Conservation (phyloP, 768 basidiomycete genomes). For the Albatrellus ellisii region DNA sequence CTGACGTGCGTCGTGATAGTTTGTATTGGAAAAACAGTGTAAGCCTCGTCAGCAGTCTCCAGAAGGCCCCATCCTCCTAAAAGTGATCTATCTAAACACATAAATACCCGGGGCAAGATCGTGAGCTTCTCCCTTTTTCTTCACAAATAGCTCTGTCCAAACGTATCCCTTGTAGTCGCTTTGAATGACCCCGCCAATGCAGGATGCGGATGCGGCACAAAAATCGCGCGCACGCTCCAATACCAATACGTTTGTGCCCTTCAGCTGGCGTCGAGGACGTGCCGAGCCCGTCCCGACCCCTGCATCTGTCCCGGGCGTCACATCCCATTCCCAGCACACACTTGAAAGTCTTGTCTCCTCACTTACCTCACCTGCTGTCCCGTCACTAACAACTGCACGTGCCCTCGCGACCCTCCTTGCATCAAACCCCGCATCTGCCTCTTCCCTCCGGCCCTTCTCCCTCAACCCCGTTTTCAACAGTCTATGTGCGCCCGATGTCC, state of each 20-base stretch:
- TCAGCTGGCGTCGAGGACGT: slow-evolving; percentile 24
- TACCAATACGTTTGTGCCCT: slow-evolving; percentile 28
- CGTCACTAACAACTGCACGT: slow-evolving; percentile 52
- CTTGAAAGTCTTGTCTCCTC: slow-evolving; percentile 35
- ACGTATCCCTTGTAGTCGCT: slow-evolving; percentile 1
- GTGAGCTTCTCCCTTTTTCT: not conserved
- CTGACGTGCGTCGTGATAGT: no score
- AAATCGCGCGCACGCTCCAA: slow-evolving; percentile 28
- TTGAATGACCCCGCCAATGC: slow-evolving; percentile 16
- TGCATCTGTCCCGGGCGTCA: slow-evolving; percentile 18
- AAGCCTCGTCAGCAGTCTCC: not conserved
- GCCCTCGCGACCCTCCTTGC: slow-evolving; percentile 38
- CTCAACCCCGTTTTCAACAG: slow-evolving; percentile 48
- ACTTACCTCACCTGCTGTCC: slow-evolving; percentile 41
- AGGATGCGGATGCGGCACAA: slow-evolving; percentile 19
- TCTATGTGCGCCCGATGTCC: slow-evolving; percentile 42
- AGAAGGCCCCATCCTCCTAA: not conserved
- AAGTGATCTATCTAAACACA: not conserved
- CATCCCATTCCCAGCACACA: slow-evolving; percentile 8
- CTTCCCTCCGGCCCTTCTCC: slow-evolving; percentile 20
- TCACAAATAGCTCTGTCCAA: not conserved
- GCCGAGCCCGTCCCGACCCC: not conserved
- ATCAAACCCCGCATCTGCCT: slow-evolving; percentile 42
- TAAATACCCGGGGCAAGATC: not conserved
- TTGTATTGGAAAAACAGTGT: no score